These are phyloP conservation scores for Alternaria sp. DNA, from an alignment of 2,329 filamentous ascomycete species.

Conservation along the genomic window DNA sequence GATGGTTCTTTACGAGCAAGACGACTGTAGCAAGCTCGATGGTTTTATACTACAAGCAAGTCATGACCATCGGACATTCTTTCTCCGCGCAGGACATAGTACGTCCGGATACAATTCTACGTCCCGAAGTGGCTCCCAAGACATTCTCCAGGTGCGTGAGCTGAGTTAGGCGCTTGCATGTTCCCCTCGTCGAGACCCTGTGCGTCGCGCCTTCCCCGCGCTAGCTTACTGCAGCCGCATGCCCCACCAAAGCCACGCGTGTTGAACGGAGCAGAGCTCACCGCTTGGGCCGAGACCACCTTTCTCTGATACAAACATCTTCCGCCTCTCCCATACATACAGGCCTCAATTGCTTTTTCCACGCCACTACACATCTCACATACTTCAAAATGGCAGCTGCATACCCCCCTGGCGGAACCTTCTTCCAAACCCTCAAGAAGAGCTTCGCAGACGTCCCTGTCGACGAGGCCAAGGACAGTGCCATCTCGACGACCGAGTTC, in stretches of 20 bases:
- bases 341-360: constrained; percentile 3
- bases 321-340: not conserved
- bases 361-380: not conserved
- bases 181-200: constrained; percentile 24
- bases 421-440: constrained; percentile 84
- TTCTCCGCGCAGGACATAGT: constrained; percentile 5
- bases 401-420: constrained; percentile 72
- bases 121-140: constrained; percentile 3
- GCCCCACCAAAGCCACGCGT: constrained; percentile 25
- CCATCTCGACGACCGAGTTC: constrained; percentile 84
- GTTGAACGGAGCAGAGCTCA: constrained; percentile 24
- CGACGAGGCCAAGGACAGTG: constrained; percentile 76
- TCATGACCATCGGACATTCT: not conserved
- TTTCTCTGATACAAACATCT: constrained; percentile 10
- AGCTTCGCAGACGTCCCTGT: constrained; percentile 87
- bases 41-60: not conserved
- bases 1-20: not conserved
- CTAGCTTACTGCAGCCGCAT: constrained; percentile 22
- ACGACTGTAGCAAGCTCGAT: not conserved
- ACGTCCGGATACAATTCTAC: not conserved
- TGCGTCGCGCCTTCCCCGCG: constrained; percentile 30
- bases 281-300: constrained; percentile 25
- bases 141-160: not conserved
- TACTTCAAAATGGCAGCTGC: constrained; percentile 39
- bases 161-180: not conserved